phyloP scores from a whole-genome alignment of 225 moss, liverwort and hornwort species.

The Marchantia polymorpha region DNA sequence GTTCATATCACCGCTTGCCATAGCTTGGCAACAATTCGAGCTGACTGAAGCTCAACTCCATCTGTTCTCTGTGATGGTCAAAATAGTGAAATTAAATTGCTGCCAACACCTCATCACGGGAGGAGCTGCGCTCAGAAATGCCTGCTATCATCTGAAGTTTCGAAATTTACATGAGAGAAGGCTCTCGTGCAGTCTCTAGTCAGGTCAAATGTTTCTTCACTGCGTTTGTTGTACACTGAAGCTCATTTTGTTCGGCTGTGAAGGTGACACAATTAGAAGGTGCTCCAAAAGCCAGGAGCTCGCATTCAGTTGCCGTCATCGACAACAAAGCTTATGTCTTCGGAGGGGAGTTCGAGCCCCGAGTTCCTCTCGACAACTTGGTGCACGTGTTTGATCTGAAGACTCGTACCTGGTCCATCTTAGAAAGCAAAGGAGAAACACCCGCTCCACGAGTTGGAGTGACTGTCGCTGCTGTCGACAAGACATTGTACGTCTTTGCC shows the following conservation, averaged over 20 bases:
- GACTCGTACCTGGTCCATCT: constrained; percentile 53
- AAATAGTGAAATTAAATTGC: too few relatives aligned
- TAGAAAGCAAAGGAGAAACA: constrained; percentile 55
- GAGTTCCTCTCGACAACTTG: constrained; percentile 75
- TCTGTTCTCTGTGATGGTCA: too few relatives aligned
- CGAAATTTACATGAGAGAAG: too few relatives aligned
- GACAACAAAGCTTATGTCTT: constrained; percentile 74
- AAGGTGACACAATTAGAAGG: constrained; percentile 68
- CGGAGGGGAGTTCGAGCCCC: constrained; percentile 82
- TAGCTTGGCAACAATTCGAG: too few relatives aligned
- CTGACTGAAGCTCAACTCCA: too few relatives aligned
- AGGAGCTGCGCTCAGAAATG: too few relatives aligned
- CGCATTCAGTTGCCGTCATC: constrained; percentile 75
- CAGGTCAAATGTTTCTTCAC: too few relatives aligned
- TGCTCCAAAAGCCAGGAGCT: constrained; percentile 76
- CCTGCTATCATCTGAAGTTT: too few relatives aligned
- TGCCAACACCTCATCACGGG: too few relatives aligned
- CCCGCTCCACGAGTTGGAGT: constrained; percentile 80
- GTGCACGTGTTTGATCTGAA: constrained; percentile 77
- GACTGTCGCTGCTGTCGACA: constrained; percentile 67
- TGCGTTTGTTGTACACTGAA: too few relatives aligned
- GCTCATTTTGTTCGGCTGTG: background rate
- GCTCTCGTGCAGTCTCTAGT: too few relatives aligned
- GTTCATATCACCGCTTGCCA: too few relatives aligned
- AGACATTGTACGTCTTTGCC: constrained; percentile 65